Base-by-base conservation (phyloP, 2,329 filamentous ascomycete species). In the Colletotrichum sp. region DNA sequence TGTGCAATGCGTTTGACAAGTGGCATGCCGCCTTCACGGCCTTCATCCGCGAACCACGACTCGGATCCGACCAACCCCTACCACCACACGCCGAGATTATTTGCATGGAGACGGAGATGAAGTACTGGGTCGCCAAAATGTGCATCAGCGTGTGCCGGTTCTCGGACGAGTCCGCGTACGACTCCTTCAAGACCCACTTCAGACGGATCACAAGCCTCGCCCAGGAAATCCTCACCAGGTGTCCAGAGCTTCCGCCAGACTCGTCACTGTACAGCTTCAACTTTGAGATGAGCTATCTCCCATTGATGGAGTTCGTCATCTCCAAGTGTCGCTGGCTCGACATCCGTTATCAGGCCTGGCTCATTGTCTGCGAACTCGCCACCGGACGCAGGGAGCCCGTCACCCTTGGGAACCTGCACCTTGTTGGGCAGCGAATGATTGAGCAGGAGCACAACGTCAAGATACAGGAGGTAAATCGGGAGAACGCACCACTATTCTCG, bases 271-370 rank as follows among this genome's bases (percentile, higher is more conserved):
- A 62, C 39, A 44, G 26, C 4, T 75, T 76, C 71, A 55, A 71
- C 36, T 76, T 75, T 8, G 36, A 66, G 28, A 66, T 68, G 32
- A 75, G 75, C 49, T 76, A 75, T 66, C 66, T 76, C 9, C 60
- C 71, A 2, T n/a, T 76, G 1, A 55, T 76, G 21, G 71, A 75
- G 60, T 76, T 76, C 26, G 75, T 76, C 16, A 67, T 75, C 24
- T n/a, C 60, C 4, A 76, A 76, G 24, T 76, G 75, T 72, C 75
- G 75, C 13, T 76, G 75, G 73, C 73, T 76, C 32, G 70, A 68
- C 16, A 60, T 76, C 21, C 64, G 73, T 12, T 73, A 76, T 16
- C 70, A 73, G 30, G 73, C 73, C 26, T 76, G 70, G 70, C 30
- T 60, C 24, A 60, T 76, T 18, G 70, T 68, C 26, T 30, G 70